Evolutionary conservation across 2,329 filamentous ascomycete species (phyloP), one percentile per base, ranked within the genome.

Genomic region (Cordyceps farinosa): DNA sequence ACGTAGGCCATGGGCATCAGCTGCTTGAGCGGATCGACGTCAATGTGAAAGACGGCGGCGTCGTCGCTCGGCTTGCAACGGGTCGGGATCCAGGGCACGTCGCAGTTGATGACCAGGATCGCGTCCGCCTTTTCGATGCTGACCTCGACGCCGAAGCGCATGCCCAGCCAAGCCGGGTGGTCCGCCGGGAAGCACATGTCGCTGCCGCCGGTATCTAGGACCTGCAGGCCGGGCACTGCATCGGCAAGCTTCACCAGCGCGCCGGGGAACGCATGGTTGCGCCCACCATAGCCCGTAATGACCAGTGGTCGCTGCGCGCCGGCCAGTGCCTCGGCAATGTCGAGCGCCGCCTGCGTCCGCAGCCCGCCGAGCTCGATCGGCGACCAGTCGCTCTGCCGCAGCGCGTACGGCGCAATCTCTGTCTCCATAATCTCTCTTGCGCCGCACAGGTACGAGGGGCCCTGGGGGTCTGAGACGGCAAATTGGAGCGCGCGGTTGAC

Each of bases 11-110:
- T 79, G 0, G 88, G 88, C 80, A 92, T 92, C 73, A 88, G 82
- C 73, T 89, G 85, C 77, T 89, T 89, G 30, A 89, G 75, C 1
- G 87, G 85, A 67, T 89, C 87, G 54, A 87, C 79, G 67, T 89
- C 87, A 50, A 89, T 80, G 69, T 89, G 87, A 75, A 84, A 88
- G 62, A 89, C 77, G 65, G 78, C 80, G 27, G 83, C 82, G 17
- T 81, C 78, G 2, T 77, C 73, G 1, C 74, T 74, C 0, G 87
- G 87, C 66, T 79, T 80, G 74, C 84, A 87, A 17, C 87, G 86
- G 0, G 91, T 95, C n/a, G 89, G 87, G 62, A 97, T 92, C 92
- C 92, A 97, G 0, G 93, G 93, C 0, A 97, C 92, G 71, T 97
- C 93, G 67, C 92, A 96, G 74, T 97, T 90, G 30, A 96, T 72